Conservation (phyloP, 2,329 filamentous ascomycete genomes). For the Akanthomyces dipterigenus region DNA sequence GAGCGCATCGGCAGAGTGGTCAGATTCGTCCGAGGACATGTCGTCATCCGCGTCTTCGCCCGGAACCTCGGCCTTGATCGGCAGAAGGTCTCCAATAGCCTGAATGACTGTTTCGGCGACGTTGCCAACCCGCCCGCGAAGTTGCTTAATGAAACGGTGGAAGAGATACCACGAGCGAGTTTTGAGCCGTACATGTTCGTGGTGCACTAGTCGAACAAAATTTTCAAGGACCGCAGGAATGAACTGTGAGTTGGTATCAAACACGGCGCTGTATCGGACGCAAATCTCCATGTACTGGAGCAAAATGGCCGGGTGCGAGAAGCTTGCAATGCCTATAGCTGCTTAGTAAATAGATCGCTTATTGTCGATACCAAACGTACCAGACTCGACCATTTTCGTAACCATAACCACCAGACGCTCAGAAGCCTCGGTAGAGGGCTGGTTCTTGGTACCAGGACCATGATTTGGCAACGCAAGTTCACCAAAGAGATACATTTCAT, state of each 20-base stretch:
- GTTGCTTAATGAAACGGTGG: constrained; percentile 82
- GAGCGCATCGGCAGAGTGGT: constrained; percentile 80
- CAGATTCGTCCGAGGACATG: constrained; percentile 89
- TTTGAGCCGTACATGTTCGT: constrained; percentile 78
- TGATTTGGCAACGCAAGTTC: constrained; percentile 87
- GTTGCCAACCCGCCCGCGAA: constrained; percentile 77
- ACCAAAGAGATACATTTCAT: constrained; percentile 94
- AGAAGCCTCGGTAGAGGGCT: constrained; percentile 70
- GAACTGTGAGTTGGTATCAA: constrained; percentile 73
- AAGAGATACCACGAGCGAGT: constrained; percentile 96
- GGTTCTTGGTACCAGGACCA: constrained; percentile 78
- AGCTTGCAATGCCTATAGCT: constrained; percentile 65
- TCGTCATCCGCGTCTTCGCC: constrained; percentile 74
- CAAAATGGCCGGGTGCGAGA: constrained; percentile 84
- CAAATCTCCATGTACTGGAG: constrained; percentile 98
- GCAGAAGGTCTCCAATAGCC: constrained; percentile 78
- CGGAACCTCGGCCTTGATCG: constrained; percentile 84
- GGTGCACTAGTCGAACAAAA: constrained; percentile 86
- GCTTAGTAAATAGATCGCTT: constrained; percentile 13
- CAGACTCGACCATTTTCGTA: constrained; percentile 88
- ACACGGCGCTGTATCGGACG: constrained; percentile 87
- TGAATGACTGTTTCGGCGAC: constrained; percentile 88
- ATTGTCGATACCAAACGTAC: constrained; percentile 42
- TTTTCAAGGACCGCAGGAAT: constrained; percentile 85
- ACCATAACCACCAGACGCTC: constrained; percentile 87